Evolutionary conservation across 805 yeast species (phyloP).

Genomic region (Candida incommunis): DNA sequence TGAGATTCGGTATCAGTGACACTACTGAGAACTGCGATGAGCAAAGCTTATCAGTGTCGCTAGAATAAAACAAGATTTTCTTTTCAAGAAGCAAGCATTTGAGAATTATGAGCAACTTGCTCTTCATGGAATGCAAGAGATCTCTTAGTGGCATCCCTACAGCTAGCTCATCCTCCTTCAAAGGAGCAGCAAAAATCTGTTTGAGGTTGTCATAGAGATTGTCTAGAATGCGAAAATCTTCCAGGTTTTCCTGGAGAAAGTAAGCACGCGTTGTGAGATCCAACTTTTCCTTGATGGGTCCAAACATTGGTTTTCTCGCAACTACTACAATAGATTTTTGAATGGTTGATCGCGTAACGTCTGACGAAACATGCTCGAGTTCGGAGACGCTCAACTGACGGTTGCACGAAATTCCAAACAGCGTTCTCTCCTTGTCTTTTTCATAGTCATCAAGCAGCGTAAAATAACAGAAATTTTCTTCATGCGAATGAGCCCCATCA

Average conservation of each 20-base stretch:
- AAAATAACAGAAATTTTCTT: conserved; percentile 86
- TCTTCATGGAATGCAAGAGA: conserved; percentile 42
- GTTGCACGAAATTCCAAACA: conserved; percentile 93
- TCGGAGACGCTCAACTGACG: conserved; percentile 61
- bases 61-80: conserved; percentile 61
- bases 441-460: conserved; percentile 62
- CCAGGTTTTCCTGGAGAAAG: conserved; percentile 67
- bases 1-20: conserved; percentile 68
- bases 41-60: conserved; percentile 67
- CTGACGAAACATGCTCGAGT: conserved; percentile 40
- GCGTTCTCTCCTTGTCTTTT: conserved; percentile 37
- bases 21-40: conserved; percentile 72
- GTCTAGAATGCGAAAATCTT: conserved; percentile 52
- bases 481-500: conserved; percentile 88
- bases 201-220: conserved; percentile 50
- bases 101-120: conserved; percentile 48
- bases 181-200: conserved; percentile 19
- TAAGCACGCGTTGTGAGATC: conserved; percentile 79
- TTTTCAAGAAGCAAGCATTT: conserved; percentile 70
- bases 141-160: conserved; percentile 63
- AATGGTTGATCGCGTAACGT: conserved; percentile 71
- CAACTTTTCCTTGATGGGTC: conserved; percentile 75
- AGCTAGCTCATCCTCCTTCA: conserved; percentile 45
- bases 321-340: conserved; percentile 86
- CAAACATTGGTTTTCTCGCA: conserved; percentile 72